Evolutionary conservation across 2,329 filamentous ascomycete species (phyloP).

Genomic region (Tolypocladium endophyticum): DNA sequence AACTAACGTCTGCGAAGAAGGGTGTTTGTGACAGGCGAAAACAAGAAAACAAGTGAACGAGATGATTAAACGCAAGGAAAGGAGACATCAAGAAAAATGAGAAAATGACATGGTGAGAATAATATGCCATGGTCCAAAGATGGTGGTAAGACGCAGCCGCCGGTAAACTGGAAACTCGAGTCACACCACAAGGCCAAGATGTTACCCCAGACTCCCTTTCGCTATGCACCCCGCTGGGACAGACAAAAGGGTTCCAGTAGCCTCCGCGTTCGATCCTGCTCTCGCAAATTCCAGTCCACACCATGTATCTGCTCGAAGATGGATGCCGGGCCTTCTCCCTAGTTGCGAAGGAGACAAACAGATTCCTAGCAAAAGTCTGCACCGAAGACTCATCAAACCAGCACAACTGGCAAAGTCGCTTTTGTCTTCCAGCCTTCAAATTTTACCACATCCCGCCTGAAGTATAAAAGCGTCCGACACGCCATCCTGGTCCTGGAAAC

Average conservation of each 20-base stretch:
- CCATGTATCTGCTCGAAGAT: constrained; percentile 5
- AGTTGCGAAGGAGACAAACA: constrained; percentile 16
- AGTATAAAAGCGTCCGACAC: constrained; percentile 24
- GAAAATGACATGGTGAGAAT: constrained; percentile 1
- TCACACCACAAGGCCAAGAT: constrained; percentile 27
- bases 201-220: constrained; percentile 30
- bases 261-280: constrained; percentile 14
- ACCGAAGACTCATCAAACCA: constrained; percentile 22
- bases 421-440: constrained; percentile 29
- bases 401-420: constrained; percentile 26
- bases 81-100: not conserved
- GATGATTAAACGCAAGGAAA: not conserved
- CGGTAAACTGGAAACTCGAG: constrained; percentile 19
- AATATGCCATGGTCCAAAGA: not conserved
- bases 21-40: not conserved
- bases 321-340: constrained; percentile 14
- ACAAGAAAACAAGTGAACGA: not conserved
- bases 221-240: constrained; percentile 31
- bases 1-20: not conserved
- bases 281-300: constrained; percentile 9
- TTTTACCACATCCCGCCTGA: constrained; percentile 23
- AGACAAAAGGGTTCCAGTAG: constrained; percentile 33
- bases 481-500: constrained; percentile 25
- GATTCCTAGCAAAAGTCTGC: constrained; percentile 19
- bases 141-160: constrained; percentile 7